Percentiles rank a stretch among this genome's conserved stretches.
These are phyloP conservation scores for Rutstroemia sp. DNA, from an alignment of 2,329 filamentous ascomycete genomes.

Conservation along the genomic window DNA sequence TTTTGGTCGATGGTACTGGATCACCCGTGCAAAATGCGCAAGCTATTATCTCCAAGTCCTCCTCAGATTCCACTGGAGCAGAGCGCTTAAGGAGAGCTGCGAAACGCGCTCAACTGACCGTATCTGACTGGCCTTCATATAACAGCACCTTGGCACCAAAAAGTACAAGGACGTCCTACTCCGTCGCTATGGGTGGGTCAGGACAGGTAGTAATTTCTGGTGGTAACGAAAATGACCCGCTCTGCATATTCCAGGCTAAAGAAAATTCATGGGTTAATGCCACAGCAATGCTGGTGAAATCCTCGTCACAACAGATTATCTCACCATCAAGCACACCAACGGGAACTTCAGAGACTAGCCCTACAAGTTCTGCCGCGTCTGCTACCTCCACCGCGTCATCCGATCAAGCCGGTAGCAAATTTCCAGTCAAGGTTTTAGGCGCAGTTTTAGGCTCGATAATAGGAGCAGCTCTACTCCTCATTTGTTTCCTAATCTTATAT, in stretches of 20 bases:
- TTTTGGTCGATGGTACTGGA: constrained; percentile 57
- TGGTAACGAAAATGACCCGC: constrained; percentile 51
- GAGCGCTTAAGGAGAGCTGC: constrained; percentile 1
- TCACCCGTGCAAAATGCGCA: constrained; percentile 40
- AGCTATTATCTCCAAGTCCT: constrained; percentile 30
- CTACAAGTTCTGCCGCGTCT: constrained; percentile 26
- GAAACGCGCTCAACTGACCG: constrained; percentile 36
- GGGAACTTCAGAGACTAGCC: constrained; percentile 15
- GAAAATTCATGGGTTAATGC: constrained; percentile 75
- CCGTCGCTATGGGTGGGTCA: constrained; percentile 56
- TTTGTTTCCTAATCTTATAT: constrained; percentile 58
- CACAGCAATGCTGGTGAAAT: constrained; percentile 31
- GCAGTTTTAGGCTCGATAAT: constrained; percentile 77
- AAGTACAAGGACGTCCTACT: constrained; percentile 57
- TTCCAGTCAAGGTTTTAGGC: constrained; percentile 60
- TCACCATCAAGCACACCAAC: not conserved
- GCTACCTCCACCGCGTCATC: constrained; percentile 16
- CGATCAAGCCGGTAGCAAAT: constrained; percentile 21
- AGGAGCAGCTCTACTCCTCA: constrained; percentile 48
- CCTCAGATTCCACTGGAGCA: not conserved
- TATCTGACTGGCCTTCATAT: constrained; percentile 68
- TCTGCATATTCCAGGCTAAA: constrained; percentile 71
- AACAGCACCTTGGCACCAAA: constrained; percentile 66
- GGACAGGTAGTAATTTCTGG: constrained; percentile 74
- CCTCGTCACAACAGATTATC: constrained; percentile 13